Conservation (phyloP, 495 filamentous ascomycete genomes). For the Usnea hakonensis region DNA sequence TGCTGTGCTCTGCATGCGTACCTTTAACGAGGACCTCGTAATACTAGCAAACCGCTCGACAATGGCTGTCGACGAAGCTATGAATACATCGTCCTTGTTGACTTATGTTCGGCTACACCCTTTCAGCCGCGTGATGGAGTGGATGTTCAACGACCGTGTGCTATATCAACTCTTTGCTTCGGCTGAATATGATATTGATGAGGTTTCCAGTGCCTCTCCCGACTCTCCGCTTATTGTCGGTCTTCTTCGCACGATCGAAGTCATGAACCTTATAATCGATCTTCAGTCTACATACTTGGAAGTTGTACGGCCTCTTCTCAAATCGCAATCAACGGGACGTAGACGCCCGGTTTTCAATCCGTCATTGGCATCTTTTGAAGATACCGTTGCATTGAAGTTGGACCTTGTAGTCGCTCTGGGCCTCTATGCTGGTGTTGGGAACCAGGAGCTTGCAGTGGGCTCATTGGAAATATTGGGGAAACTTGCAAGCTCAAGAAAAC, state of each 20-base stretch:
- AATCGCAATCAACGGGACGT: constrained; percentile 40
- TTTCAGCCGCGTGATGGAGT: constrained; percentile 89
- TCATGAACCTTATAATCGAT: constrained; percentile 70
- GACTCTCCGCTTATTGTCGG: constrained; percentile 70
- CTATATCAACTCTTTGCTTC: constrained; percentile 67
- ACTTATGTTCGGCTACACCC: constrained; percentile 81
- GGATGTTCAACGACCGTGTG: constrained; percentile 91
- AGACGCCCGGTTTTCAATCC: constrained; percentile 55
- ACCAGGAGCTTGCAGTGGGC: constrained; percentile 63
- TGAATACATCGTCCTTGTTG: constrained; percentile 60
- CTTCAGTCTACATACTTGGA: constrained; percentile 88
- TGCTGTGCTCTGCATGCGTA: constrained; percentile 60
- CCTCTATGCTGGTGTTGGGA: constrained; percentile 72
- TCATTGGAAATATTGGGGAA: constrained; percentile 77
- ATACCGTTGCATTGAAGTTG: constrained; percentile 76
- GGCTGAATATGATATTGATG: constrained; percentile 60
- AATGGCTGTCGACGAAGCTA: constrained; percentile 61
- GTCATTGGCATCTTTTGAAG: constrained; percentile 78
- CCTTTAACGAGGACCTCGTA: constrained; percentile 89
- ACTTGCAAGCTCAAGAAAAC: constrained; percentile 70
- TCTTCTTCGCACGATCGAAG: constrained; percentile 65
- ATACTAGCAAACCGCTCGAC: constrained; percentile 68
- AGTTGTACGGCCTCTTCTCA: constrained; percentile 70
- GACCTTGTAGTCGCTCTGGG: constrained; percentile 68
- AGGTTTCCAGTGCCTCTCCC: constrained; percentile 55